Conservation (phyloP, 176 grass and related monocot genomes). For the Oryza rufipogon region DNA sequence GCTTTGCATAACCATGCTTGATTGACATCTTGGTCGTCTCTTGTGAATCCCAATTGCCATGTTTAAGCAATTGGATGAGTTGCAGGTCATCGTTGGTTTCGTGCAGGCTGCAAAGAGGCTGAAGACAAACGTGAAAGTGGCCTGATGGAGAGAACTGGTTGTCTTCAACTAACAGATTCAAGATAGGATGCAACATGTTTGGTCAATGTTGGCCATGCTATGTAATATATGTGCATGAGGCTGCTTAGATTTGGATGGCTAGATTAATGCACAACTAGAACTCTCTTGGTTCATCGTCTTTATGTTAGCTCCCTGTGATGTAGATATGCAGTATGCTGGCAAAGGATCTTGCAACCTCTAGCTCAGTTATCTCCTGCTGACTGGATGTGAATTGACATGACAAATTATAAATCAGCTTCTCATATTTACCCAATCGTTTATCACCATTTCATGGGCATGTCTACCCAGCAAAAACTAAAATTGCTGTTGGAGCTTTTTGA, state of each 20-base stretch:
- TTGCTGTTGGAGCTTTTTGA: neutral
- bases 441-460: neutral
- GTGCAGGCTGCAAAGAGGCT: constrained; percentile 85
- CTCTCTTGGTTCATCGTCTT: neutral
- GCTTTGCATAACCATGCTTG: neutral
- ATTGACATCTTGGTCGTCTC: constrained; percentile 19
- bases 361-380: constrained; percentile 42
- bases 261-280: constrained; percentile 31
- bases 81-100: constrained; percentile 72
- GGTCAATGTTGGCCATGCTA: constrained; percentile 56
- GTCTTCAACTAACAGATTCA: constrained; percentile 60
- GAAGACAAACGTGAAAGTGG: constrained; percentile 57
- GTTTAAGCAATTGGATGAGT: constrained; percentile 87
- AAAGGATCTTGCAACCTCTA: constrained; percentile 42
- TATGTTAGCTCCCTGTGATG: constrained; percentile 41
- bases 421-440: neutral
- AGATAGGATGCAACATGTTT: constrained; percentile 51
- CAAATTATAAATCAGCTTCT: constrained; percentile 28
- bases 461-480: neutral
- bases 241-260: constrained; percentile 50
- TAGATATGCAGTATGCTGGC: constrained; percentile 49
- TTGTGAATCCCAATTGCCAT: constrained; percentile 46
- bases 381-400: constrained; percentile 36
- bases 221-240: constrained; percentile 61
- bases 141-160: constrained; percentile 20